Percentiles rank a stretch among this genome's conserved stretches.
Evolutionary conservation across 192 early-diverging fungal species (phyloP).

Genomic region (Dissophora ornata): DNA sequence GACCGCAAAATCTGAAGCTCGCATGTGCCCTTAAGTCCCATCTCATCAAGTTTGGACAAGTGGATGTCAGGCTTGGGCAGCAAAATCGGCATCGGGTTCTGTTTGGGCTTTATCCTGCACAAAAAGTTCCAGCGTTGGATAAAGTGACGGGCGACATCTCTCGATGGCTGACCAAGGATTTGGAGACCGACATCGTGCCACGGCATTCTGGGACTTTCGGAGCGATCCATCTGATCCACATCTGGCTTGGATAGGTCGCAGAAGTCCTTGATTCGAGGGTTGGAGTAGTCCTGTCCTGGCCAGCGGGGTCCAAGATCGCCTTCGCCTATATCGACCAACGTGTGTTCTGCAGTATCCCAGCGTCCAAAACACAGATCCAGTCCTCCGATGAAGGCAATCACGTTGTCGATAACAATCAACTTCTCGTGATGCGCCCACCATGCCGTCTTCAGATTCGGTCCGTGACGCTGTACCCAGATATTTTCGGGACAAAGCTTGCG

Average conservation of each 20-base stretch:
- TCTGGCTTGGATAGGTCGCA: constrained; percentile 64
- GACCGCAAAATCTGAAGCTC: constrained; percentile 75
- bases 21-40: constrained; percentile 67
- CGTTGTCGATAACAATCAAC: constrained; percentile 79
- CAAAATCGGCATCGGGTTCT: constrained; percentile 71
- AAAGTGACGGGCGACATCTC: constrained; percentile 85
- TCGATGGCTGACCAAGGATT: constrained; percentile 78
- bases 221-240: constrained; percentile 61
- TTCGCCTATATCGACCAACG: constrained; percentile 69
- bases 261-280: constrained; percentile 84
- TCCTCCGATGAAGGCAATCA: constrained; percentile 85
- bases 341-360: constrained; percentile 81
- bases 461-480: constrained; percentile 83
- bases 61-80: constrained; percentile 73
- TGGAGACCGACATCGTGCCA: constrained; percentile 89
- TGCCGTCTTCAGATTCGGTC: constrained; percentile 70
- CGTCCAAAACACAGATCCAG: constrained; percentile 88
- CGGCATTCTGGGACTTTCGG: constrained; percentile 75
- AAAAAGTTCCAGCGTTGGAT: constrained; percentile 90
- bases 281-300: constrained; percentile 85
- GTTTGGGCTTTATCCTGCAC: constrained; percentile 66
- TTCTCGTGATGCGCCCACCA: constrained; percentile 92
- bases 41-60: constrained; percentile 57
- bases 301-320: constrained; percentile 54
- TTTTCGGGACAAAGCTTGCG: constrained; percentile 72